A percentile compares a stretch with the other conserved stretches of the same genome.
Evolutionary conservation across 139 green algal species (phyloP).

Genomic region (Chlamydomonas incerta): DNA sequence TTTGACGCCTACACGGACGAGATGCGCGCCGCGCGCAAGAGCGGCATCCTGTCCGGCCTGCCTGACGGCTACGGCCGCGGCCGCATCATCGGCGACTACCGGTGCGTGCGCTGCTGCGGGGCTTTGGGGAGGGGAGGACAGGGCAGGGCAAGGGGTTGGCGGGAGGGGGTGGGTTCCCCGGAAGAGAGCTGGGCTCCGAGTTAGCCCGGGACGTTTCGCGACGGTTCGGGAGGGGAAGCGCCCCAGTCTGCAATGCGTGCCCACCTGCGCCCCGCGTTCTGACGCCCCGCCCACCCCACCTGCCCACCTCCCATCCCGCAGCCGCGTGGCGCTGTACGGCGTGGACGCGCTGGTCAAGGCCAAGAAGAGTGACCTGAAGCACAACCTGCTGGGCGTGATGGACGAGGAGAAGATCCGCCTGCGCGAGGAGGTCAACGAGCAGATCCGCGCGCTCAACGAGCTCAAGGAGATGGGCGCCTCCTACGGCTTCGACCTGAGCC

Average conservation of each 20-base stretch:
- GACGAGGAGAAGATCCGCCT: slow-evolving; percentile 74
- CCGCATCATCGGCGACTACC: slow-evolving; percentile 88
- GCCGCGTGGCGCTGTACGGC: slow-evolving; percentile 82
- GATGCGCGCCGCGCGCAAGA: slow-evolving; percentile 75
- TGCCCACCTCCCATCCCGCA: not conserved
- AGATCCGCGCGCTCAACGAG: slow-evolving; percentile 77
- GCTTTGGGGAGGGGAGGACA: too few species aligned
- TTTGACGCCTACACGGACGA: slow-evolving; percentile 85
- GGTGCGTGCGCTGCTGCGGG: not conserved
- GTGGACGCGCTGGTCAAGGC: slow-evolving; percentile 71
- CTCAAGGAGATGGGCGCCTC: slow-evolving; percentile 77
- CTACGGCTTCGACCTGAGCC: slow-evolving; percentile 72
- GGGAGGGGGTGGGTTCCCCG: too few species aligned
- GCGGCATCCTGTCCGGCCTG: slow-evolving; percentile 79
- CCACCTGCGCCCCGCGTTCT: too few species aligned
- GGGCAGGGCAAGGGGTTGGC: too few species aligned
- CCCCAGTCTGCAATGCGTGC: too few species aligned
- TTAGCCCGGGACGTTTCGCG: too few species aligned
- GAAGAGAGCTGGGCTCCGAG: too few species aligned
- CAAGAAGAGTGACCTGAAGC: slow-evolving; percentile 73
- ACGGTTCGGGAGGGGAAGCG: too few species aligned
- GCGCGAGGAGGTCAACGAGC: slow-evolving; percentile 76
- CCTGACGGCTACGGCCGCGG: slow-evolving; percentile 78
- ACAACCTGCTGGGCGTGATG: slow-evolving; percentile 68
- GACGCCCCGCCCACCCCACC: not conserved